Evolutionary conservation across 192 early-diverging fungal species (phyloP), one percentile per base, ranked within the genome.

Genomic region (Martensiomyces pterosporus): DNA sequence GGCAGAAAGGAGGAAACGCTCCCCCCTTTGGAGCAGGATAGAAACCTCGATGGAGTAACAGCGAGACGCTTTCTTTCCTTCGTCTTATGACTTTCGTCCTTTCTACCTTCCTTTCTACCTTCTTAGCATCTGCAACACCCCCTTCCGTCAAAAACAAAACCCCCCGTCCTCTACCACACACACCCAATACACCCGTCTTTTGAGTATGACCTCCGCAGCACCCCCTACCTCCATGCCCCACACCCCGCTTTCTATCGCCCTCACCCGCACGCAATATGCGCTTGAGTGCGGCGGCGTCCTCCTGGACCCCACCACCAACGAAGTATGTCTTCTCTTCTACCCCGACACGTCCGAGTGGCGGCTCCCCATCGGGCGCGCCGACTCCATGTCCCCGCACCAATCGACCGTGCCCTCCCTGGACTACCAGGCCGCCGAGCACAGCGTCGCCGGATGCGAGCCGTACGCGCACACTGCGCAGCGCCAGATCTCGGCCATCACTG

Each of bases 261-360:
- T 73, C 35, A 73, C 58, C 0, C 62, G 61, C 51, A 54, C 38
- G 29, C 69, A 73, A 23, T 73, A 57, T 23, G 63, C 69, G 0
- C 23, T 57, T 1, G 69, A 73, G 26, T 62, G 56, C 50, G 69
- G 69, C 46, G 69, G 69, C 4, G 62, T 73, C 3, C 55, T 73
- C 12, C 34, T 73, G 3, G 69, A 73, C 39, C 69, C 69, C 0
- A 18, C 44, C 2, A 73, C 62, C 43, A 73, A 57, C 49, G 69
- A 73, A 39, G 69, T 73, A 9, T 73, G 69, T 12, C 46, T 73
- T 9, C 49, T 73, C 17, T 73, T 73, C 42, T 73, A 73, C 46
- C 69, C 69, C 0, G 69, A 73, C 47, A 53, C 57, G 9, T 73
- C 69, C 39, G 69, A 73, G 39, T 73, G 69, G 69, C 57, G 69